Base-by-base conservation (phyloP, 306 rosid species). In the Lathyrus sativus region DNA sequence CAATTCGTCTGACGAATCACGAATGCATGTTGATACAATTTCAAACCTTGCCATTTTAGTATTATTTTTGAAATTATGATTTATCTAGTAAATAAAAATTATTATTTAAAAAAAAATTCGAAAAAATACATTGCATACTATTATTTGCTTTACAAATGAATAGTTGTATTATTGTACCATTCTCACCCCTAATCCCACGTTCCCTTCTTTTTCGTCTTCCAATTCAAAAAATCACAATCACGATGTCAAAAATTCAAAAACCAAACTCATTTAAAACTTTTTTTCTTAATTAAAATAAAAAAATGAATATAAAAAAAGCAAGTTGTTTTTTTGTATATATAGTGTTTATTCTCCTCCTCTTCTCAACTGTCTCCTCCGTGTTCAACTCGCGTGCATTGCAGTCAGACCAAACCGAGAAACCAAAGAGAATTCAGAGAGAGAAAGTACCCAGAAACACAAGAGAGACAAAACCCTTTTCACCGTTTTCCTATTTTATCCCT, bases 331-430 rank as follows among this genome's bases (percentile, higher is more conserved):
- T 67, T 50, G 56, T 33, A 42, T 70, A 64, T 80, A 50, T 42
- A 68, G 24, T 41, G 33, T 46, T 59, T 49, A 41, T 67, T 78
- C 74, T 70, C 57, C 75, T 60, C 72, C 71, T 63, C 77, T 70
- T 80, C 87, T 78, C 85, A 86, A 86, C 98, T 76, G 89, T 80
- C 83, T 75, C 78, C 82, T 85, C 85, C 91, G 89, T 83, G 91
- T 88, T 86, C 78, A 81, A 75, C 89, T 89, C 90, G 92, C 91
- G 87, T 83, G 83, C 84, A 68, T 76, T 80, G 69, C 82, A 80
- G 81, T 54, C 71, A 72, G 62, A 62, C 41, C 29, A n/a, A 46
- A 29, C 37, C 28, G 3, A 26, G 57, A 9, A 66, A 33, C n/a
- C 33, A 62, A 44, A 78, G 72, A 44, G 44, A 31, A 10, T 56